These are phyloP conservation scores for Trichosporon ovoides DNA, from an alignment of 1,284 basidiomycete genomes.

Conservation along the genomic window DNA sequence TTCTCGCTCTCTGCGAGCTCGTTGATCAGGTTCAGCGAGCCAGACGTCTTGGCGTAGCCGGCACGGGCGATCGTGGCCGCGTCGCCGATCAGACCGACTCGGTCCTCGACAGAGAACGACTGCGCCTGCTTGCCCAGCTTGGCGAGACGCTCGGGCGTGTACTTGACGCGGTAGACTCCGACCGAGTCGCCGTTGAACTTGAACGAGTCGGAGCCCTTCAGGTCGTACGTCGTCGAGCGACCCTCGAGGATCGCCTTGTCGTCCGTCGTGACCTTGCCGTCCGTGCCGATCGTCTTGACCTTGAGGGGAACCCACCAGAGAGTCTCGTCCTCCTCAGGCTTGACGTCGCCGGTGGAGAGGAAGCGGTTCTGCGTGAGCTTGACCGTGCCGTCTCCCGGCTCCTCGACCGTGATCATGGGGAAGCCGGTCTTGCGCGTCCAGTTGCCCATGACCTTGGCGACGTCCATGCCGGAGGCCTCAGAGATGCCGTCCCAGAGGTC, in stretches of 20 bases:
- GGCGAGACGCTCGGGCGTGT: slow-evolving; percentile 71
- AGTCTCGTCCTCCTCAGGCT: slow-evolving; percentile 80
- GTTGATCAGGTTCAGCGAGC: slow-evolving; percentile 66
- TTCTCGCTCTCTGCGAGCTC: slow-evolving; percentile 61
- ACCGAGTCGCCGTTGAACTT: slow-evolving; percentile 86
- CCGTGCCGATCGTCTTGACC: slow-evolving; percentile 58
- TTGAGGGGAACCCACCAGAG: slow-evolving; percentile 80
- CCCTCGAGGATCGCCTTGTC: slow-evolving; percentile 62
- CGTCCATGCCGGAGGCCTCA: slow-evolving; percentile 69
- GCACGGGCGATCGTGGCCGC: slow-evolving; percentile 73
- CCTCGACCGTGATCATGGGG: slow-evolving; percentile 81
- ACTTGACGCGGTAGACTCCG: slow-evolving; percentile 84
- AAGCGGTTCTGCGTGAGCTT: slow-evolving; percentile 85
- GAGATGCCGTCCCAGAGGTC: slow-evolving; percentile 88
- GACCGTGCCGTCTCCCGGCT: slow-evolving; percentile 63
- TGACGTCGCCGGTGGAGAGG: slow-evolving; percentile 73
- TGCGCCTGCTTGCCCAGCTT: slow-evolving; percentile 76
- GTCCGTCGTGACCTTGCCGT: slow-evolving; percentile 52
- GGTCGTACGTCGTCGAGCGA: slow-evolving; percentile 62
- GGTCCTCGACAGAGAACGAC: slow-evolving; percentile 76
- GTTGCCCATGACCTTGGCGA: slow-evolving; percentile 78
- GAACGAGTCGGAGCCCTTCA: slow-evolving; percentile 63
- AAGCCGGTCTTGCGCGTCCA: slow-evolving; percentile 90
- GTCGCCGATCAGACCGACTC: slow-evolving; percentile 79
- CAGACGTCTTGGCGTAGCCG: slow-evolving; percentile 69